Base-by-base conservation (phyloP, 2,329 filamentous ascomycete species). In the Fusarium bactridioides region DNA sequence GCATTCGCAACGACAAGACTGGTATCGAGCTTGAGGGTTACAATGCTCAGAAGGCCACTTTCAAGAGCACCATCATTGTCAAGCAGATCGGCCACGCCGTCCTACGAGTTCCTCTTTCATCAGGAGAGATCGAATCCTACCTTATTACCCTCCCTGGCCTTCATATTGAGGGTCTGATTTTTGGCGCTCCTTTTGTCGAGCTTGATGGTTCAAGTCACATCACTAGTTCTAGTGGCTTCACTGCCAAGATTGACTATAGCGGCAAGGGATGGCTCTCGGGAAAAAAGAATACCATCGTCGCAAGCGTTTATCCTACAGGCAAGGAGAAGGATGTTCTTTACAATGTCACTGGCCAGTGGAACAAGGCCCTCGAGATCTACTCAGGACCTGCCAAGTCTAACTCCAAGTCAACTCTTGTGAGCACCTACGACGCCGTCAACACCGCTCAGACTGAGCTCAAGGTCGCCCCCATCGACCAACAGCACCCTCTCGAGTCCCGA, bases 21-120 rank as follows among this genome's bases (percentile, higher is more conserved):
- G 94, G 94, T 66, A 90, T 98, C 55, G 86, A 87, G 78, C 84
- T 92, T n/a, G 86, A 92, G 84, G 95, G 95, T 59, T 98, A 97
- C 85, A 98, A 98, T 79, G 95, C 93, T 21, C 96, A 98, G 80
- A 98, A 97, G 82, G 95, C 95, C 8, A 97, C 94, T 21, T 98
- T 99, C 83, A 93, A 93, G 70, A 92, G 92, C 76, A 97, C 95
- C 48, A 98, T 98, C 82, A 93, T 95, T 78, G 92, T 99, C 79
- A 97, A 97, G 87, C 94, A 97, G 84, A 92, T 97, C 76, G 95
- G 95, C 40, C 95, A 98, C 79, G 95, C 95, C 44, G 85, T 97
- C 38, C 87, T 95, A 72, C 93, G 93, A 55, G 84, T 98, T 66
- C 92, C 93, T 16, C 72, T 83, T 38, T 70, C 78, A 13, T 76